Conservation (phyloP, 179 eudicot species). For the Carnegiea gigantea region DNA sequence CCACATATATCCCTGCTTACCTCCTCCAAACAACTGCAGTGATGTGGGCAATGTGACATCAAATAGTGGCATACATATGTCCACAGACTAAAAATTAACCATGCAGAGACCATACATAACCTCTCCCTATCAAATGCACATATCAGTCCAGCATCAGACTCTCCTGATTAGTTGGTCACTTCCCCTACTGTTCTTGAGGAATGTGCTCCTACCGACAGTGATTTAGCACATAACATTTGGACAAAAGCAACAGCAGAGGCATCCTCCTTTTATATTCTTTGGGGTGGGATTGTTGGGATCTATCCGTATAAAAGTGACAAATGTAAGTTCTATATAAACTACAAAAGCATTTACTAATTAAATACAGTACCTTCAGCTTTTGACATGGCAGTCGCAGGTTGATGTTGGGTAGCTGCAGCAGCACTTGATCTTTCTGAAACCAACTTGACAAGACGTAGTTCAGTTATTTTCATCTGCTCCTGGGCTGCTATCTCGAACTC, state of each 20-base stretch:
- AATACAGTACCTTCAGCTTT: conserved; percentile 66
- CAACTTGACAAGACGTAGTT: conserved; percentile 78
- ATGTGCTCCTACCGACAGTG: not conserved
- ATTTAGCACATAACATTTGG: not conserved
- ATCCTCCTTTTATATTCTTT: not conserved
- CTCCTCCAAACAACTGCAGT: not conserved
- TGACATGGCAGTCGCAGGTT: conserved; percentile 34
- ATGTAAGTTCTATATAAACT: not conserved
- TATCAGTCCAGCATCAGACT: too few species aligned
- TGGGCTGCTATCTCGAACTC: conserved; percentile 87
- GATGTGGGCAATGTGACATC: not conserved
- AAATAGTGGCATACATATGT: not conserved
- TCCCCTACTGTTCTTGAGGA: too few species aligned
- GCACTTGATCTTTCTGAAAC: conserved; percentile 44
- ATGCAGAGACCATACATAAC: too few species aligned
- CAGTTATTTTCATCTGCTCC: conserved; percentile 96
- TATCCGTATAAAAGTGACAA: not conserved
- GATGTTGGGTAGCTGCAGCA: conserved; percentile 27
- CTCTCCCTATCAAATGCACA: too few species aligned
- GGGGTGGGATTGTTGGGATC: not conserved
- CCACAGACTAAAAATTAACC: too few species aligned
- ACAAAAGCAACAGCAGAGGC: not conserved
- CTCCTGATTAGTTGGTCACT: too few species aligned
- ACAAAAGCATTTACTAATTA: not conserved
- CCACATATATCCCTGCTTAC: not conserved